Conservation (phyloP, 1,284 basidiomycete species). For the Hymenochaete sp. region DNA sequence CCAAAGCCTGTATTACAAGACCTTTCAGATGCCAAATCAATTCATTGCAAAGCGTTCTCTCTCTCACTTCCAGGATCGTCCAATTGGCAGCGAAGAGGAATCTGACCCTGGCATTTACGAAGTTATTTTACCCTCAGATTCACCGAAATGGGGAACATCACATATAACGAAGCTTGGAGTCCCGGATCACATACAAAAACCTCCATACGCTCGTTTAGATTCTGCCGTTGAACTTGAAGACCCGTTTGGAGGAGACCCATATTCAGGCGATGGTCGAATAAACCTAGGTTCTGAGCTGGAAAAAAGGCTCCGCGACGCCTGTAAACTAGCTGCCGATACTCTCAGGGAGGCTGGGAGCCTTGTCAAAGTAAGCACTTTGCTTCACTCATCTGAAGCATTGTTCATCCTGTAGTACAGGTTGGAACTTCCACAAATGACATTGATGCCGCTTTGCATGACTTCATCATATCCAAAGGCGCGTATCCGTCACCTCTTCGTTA, state of each 20-base stretch:
- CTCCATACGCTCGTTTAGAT: slow-evolving; percentile 41
- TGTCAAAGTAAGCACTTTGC: slow-evolving; percentile 39
- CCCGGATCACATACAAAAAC: slow-evolving; percentile 49
- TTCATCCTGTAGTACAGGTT: slow-evolving; percentile 35
- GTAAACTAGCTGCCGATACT: slow-evolving; percentile 52
- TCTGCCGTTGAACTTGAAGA: slow-evolving; percentile 4
- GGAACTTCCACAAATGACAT: slow-evolving; percentile 70
- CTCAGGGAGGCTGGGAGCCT: slow-evolving; percentile 49
- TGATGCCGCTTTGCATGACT: slow-evolving; percentile 63
- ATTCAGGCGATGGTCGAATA: slow-evolving; percentile 35
- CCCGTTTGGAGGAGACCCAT: slow-evolving; percentile 16
- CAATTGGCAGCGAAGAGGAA: neutral
- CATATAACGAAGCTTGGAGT: slow-evolving; percentile 54
- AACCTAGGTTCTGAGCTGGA: slow-evolving; percentile 52
- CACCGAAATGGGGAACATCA: slow-evolving; percentile 52
- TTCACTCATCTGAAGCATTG: slow-evolving; percentile 20
- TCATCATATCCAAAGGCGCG: slow-evolving; percentile 58
- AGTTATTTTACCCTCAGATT: slow-evolving; percentile 59
- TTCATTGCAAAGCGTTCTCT: no score
- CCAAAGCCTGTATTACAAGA: no score
- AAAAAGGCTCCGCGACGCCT: slow-evolving; percentile 46
- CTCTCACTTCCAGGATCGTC: neutral
- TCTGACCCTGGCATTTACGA: slow-evolving; percentile 46
- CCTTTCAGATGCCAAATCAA: no score
- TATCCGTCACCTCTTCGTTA: slow-evolving; percentile 88